Conservation (phyloP, 2,329 filamentous ascomycete genomes). For the Elsinoe ampelina region DNA sequence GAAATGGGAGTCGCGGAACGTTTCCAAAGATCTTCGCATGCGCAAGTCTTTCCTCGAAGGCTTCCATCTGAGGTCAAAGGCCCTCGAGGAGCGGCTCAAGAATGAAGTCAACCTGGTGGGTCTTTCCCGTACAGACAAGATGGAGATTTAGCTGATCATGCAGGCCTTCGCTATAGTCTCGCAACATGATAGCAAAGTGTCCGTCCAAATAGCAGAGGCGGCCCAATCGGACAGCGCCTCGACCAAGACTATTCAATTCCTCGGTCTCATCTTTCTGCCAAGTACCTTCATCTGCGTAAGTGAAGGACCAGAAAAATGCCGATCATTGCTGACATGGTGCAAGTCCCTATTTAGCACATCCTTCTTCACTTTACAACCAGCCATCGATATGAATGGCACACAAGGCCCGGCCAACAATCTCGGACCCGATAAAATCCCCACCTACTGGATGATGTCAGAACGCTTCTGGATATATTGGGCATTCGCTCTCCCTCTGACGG, state of each 20-base stretch:
- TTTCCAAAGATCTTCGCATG: constrained; percentile 6
- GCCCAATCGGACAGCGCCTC: constrained; percentile 18
- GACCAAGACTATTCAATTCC: constrained; percentile 20
- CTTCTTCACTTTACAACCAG: constrained; percentile 9
- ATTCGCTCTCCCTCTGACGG: constrained; percentile 2
- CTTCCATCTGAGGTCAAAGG: constrained; percentile 17
- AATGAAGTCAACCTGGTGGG: constrained; percentile 23
- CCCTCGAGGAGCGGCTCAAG: constrained; percentile 18
- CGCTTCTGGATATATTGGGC: constrained; percentile 14
- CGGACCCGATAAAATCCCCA: background rate
- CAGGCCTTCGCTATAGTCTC: constrained; percentile 21
- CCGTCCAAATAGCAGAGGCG: constrained; percentile 18
- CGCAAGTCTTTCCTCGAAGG: constrained; percentile 18
- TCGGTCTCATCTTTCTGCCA: constrained; percentile 21
- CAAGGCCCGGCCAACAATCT: background rate
- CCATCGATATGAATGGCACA: background rate
- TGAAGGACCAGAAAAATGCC: too few relatives aligned
- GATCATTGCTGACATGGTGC: background rate
- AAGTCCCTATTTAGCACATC: constrained; percentile 16
- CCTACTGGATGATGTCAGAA: constrained; percentile 12
- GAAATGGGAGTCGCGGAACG: background rate
- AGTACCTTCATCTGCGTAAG: constrained; percentile 20
- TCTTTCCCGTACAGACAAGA: background rate
- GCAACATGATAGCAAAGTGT: constrained; percentile 18
- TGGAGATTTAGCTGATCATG: background rate